These are phyloP conservation scores for Rhodotorula babjevae DNA, from an alignment of 768 basidiomycete species.

Conservation along the genomic window DNA sequence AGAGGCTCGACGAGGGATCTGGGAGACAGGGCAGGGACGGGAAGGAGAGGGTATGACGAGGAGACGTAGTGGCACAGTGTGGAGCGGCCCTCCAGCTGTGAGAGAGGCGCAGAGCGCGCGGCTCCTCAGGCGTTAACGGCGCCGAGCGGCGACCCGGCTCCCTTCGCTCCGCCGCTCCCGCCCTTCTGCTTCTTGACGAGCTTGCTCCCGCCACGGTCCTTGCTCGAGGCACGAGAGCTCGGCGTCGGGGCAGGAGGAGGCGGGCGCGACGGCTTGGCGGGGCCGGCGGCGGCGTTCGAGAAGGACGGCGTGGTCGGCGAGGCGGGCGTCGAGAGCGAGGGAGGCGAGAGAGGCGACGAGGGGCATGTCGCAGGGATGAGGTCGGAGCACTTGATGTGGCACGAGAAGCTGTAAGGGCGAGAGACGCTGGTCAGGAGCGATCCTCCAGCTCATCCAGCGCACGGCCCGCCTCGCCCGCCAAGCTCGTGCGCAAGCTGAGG, in stretches of 20 bases:
- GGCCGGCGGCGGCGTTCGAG: background rate
- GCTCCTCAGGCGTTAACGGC: background rate
- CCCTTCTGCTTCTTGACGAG: conserved; percentile 19
- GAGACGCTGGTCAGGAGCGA: conserved; percentile 51
- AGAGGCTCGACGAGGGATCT: too few species aligned
- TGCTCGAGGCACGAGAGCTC: background rate
- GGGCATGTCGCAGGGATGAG: conserved; percentile 2
- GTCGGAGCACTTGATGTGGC: conserved; percentile 35
- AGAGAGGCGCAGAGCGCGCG: background rate
- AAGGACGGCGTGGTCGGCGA: background rate
- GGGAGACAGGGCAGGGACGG: too few species aligned
- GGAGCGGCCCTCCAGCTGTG: too few species aligned
- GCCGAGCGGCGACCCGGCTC: background rate
- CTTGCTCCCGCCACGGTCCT: conserved; percentile 12
- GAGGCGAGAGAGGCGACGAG: background rate
- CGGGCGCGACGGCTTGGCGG: conserved; percentile 10
- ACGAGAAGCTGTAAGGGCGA: background rate
- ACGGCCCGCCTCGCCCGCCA: too few species aligned
- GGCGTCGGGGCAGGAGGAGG: background rate
- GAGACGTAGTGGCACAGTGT: background rate
- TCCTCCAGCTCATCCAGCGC: too few species aligned
- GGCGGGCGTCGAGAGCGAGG: background rate
- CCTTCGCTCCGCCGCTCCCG: background rate
- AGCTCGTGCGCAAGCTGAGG: too few species aligned
- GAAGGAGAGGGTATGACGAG: background rate